Base-by-base conservation (phyloP, 345 rosid species). In the Aegle marmelos region DNA sequence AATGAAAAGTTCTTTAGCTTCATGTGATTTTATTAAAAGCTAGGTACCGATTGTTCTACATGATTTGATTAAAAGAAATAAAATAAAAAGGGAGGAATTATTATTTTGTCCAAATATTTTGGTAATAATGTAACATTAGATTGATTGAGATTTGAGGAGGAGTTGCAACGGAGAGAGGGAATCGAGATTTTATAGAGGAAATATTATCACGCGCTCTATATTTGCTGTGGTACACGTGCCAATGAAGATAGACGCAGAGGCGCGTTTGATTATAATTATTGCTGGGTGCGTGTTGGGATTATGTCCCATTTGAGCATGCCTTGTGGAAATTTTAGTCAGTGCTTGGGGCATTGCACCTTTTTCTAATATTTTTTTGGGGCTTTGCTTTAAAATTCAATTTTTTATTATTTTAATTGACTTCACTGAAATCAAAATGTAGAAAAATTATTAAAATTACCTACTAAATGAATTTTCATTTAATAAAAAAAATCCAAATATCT, bases 271-370 rank as follows among this genome's bases (percentile, higher is more conserved):
- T 5, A 1, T 11, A 7, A 13, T 22, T 7, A 11, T 4, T 27
- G 4, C 0, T 31, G 48, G 6, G n/a, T 54, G 63, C 63, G 45
- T 10, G 21, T 21, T 16, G n/a, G 58, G 13, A 19, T 24, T 9
- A 0, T 31, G 39, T 3, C 34, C 13, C 25, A 0, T 4, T 45
- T 68, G 74, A 70, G n/a, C 60, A 33, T 8, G 53, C 53, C 62
- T 54, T 19, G 62, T 31, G 48, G 64, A 72, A 57, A 72, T 72
- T 72, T 72, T 11, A 56, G 75, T 56, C 75, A 31, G 3, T 56
- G 64, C 39, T 31, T 72, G 14, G 64, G 64, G 22, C 4, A 9
- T 45, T 72, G 75, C 33, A 22, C 75, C 25, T 31, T 56, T 31
- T 56, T 27, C 19, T 31, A 71, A 19, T 63, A 17, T 31, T 41